Conservation (phyloP, 1,284 basidiomycete species). For the Mycosarcoma maydis region DNA sequence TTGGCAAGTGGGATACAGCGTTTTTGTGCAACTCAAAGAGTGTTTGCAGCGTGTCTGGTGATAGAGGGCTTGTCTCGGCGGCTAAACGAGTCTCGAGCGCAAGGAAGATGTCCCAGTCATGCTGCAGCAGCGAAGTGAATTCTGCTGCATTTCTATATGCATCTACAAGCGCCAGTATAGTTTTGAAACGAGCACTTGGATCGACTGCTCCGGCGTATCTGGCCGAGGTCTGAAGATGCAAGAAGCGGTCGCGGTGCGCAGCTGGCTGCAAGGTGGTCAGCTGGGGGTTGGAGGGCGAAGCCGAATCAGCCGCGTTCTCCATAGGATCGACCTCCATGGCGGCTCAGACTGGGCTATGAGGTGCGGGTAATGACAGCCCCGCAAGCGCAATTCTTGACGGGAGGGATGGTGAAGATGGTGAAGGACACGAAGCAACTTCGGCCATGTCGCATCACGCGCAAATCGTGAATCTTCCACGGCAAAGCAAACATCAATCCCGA, state of each 20-base stretch:
- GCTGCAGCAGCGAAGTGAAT: not conserved
- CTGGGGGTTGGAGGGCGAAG: not conserved
- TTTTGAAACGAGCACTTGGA: slow-evolving; percentile 15
- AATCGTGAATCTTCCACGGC: not conserved
- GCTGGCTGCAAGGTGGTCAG: slow-evolving; percentile 19
- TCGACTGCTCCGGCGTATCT: slow-evolving; percentile 22
- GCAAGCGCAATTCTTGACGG: too few species aligned
- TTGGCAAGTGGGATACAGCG: slow-evolving; percentile 15
- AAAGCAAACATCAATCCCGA: not conserved
- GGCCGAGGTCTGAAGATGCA: slow-evolving; percentile 24
- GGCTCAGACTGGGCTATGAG: too few species aligned
- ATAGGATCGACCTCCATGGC: not conserved
- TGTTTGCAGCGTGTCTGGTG: slow-evolving; percentile 18
- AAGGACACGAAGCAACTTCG: not conserved
- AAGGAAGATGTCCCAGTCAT: slow-evolving; percentile 35
- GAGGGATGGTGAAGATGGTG: slow-evolving; percentile 1
- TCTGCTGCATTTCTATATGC: slow-evolving; percentile 16
- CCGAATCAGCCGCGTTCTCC: not conserved
- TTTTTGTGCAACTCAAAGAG: slow-evolving; percentile 44
- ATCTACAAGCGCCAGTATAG: slow-evolving; percentile 15
- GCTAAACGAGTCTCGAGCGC: slow-evolving; percentile 25
- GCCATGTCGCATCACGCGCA: not conserved
- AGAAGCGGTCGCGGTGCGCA: slow-evolving; percentile 30
- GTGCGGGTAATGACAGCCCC: too few species aligned
- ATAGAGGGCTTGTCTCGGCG: slow-evolving; percentile 17